A percentile compares a stretch with the other conserved stretches of the same genome.
Conservation (phyloP, 306 rosid genomes). For the Adenanthera pavonina region DNA sequence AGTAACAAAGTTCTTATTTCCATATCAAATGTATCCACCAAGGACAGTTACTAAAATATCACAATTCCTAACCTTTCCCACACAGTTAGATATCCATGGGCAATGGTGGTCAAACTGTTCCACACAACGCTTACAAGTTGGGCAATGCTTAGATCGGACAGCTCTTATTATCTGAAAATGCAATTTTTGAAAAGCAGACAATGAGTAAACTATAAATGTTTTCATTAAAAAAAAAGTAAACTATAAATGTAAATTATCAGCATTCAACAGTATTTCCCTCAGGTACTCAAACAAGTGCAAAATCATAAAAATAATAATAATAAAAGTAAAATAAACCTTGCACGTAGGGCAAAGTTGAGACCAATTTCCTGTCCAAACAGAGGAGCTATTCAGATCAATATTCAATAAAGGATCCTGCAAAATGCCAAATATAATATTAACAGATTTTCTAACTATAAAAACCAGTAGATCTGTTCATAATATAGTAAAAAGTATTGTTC, state of each 20-base stretch:
- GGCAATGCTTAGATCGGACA: constrained; percentile 93
- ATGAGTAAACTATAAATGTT: constrained; percentile 21
- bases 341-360: constrained; percentile 98
- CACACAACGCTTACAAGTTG: constrained; percentile 89
- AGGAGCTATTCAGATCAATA: constrained; percentile 75
- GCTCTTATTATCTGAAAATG: constrained; percentile 87
- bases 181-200: constrained; percentile 47
- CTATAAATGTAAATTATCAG: constrained; percentile 24
- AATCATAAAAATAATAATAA: background rate
- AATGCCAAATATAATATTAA: constrained; percentile 32
- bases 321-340: constrained; percentile 62
- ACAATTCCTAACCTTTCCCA: constrained; percentile 77
- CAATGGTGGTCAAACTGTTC: constrained; percentile 99
- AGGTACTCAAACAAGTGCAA: constrained; percentile 39
- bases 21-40: constrained; percentile 24
- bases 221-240: constrained; percentile 4
- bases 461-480: background rate
- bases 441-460: constrained; percentile 12
- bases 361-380: constrained; percentile 94
- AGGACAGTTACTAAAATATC: constrained; percentile 20
- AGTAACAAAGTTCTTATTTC: constrained; percentile 26
- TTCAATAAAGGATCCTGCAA: constrained; percentile 84
- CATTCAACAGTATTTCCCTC: constrained; percentile 8
- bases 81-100: constrained; percentile 99
- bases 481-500: constrained; percentile 2